phyloP scores from a whole-genome alignment of 495 filamentous ascomycete species.

The Penicillium diatomitis region DNA sequence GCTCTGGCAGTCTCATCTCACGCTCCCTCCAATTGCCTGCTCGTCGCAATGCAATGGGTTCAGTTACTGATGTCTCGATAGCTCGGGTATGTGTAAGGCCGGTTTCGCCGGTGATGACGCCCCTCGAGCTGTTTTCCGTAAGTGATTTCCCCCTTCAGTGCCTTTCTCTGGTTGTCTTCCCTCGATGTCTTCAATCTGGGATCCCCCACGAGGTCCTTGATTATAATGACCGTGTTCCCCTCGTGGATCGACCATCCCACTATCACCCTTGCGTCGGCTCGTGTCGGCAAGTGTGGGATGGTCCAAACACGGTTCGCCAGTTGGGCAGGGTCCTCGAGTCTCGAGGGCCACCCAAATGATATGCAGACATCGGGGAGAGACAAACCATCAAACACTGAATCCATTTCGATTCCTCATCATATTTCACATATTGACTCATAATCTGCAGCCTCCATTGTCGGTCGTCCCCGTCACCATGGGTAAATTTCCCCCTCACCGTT shows the following conservation, averaged over 20 bases:
- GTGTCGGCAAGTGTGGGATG: background rate
- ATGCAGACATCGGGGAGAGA: too few species aligned
- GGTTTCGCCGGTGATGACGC: conserved; percentile 99
- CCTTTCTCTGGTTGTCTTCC: too few species aligned
- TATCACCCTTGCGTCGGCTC: conserved; percentile 23
- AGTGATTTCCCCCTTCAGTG: conserved; percentile 39
- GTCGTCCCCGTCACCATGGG: conserved; percentile 99
- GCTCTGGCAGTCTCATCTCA: background rate
- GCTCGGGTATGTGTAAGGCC: conserved; percentile 99
- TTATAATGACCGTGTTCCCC: conserved; percentile 5
- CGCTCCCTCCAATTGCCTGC: too few species aligned
- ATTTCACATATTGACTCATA: conserved; percentile 12
- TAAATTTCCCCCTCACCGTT: conserved; percentile 42
- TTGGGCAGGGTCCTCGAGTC: too few species aligned
- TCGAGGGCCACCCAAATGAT: too few species aligned
- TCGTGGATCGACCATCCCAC: conserved; percentile 9
- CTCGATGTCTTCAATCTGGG: too few species aligned
- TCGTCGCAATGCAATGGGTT: background rate
- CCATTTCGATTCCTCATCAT: background rate
- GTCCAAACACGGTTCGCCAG: background rate
- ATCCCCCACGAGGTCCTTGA: conserved; percentile 12
- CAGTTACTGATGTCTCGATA: conserved; percentile 48
- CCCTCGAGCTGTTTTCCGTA: conserved; percentile 99
- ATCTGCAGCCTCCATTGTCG: conserved; percentile 86
- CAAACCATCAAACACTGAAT: too few species aligned